Conservation (phyloP, 805 yeast species). For the Starmerella bombi region DNA sequence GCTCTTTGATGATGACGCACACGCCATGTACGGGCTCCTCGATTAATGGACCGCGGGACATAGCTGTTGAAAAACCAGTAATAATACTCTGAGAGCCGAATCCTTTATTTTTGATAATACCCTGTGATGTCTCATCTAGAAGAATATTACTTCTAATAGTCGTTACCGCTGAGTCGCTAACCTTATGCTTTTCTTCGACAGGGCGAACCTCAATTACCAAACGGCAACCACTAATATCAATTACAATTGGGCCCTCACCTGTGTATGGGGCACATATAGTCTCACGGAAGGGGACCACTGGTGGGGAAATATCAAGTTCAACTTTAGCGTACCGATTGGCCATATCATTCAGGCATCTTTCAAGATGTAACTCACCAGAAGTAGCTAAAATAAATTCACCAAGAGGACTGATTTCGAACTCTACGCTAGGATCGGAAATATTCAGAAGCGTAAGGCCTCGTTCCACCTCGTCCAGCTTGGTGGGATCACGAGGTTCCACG, state of each 20-base stretch:
- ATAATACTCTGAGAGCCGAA: slow-evolving; percentile 33
- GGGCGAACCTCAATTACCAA: slow-evolving; percentile 10
- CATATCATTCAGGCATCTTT: slow-evolving; percentile 83
- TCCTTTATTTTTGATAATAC: background rate
- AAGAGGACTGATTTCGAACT: slow-evolving; percentile 67
- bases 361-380: slow-evolving; percentile 94
- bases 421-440: slow-evolving; percentile 90
- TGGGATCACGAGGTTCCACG: slow-evolving; percentile 83
- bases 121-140: slow-evolving; percentile 10
- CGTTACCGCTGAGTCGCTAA: background rate
- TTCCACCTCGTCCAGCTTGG: slow-evolving; percentile 53
- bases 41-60: slow-evolving; percentile 74
- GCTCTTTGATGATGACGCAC: slow-evolving; percentile 18
- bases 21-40: slow-evolving; percentile 81
- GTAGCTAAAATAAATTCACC: slow-evolving; percentile 92
- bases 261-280: slow-evolving; percentile 47
- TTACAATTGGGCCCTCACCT: slow-evolving; percentile 23
- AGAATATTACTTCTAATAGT: slow-evolving; percentile 9
- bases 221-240: slow-evolving; percentile 32
- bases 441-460: slow-evolving; percentile 66
- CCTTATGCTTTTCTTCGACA: slow-evolving; percentile 5
- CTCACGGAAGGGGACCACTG: slow-evolving; percentile 89
- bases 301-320: slow-evolving; percentile 75
- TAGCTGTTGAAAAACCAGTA: slow-evolving; percentile 76
- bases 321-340: slow-evolving; percentile 76